A percentile compares a stretch with the other conserved stretches of the same genome.
phyloP scores from a whole-genome alignment of 768 basidiomycete species.

The Tricholoma bakamatsutake region DNA sequence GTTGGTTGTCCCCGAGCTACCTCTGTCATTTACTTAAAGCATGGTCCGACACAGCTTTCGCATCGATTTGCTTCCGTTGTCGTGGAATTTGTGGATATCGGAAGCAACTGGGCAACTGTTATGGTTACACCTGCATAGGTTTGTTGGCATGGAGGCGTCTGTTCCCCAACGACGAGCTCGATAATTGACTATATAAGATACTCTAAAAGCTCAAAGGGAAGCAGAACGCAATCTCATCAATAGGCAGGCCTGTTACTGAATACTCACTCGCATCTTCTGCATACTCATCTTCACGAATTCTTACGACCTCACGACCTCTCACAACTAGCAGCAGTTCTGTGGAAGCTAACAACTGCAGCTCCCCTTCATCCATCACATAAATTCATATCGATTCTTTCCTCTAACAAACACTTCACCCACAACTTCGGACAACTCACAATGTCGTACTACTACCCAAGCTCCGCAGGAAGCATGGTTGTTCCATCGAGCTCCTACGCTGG shows the following conservation, averaged over 20 bases:
- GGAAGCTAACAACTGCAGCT: neutral
- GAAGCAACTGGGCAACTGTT: neutral
- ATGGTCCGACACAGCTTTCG: neutral
- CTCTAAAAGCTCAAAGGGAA: neutral
- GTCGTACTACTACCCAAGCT: constrained; percentile 16
- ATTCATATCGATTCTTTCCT: neutral
- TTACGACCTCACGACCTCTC: constrained; percentile 10
- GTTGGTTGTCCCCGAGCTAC: neutral
- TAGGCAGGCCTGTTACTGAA: constrained; percentile 17
- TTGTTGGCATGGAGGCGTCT: neutral
- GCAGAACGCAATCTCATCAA: constrained; percentile 9
- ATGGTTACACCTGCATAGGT: neutral
- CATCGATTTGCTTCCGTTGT: neutral
- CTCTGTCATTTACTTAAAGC: neutral
- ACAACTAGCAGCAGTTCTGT: constrained; percentile 4
- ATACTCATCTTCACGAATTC: constrained; percentile 13
- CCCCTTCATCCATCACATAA: neutral
- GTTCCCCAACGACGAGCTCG: neutral
- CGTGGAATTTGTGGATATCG: neutral
- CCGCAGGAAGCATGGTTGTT: constrained; percentile 16
- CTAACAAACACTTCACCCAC: neutral
- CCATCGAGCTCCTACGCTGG: constrained; percentile 12
- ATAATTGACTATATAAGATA: neutral
- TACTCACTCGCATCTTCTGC: constrained; percentile 2
- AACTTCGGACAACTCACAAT: constrained; percentile 4